phyloP scores from a whole-genome alignment of 1,284 basidiomycete genomes.

The Fomitopsis pinicola region DNA sequence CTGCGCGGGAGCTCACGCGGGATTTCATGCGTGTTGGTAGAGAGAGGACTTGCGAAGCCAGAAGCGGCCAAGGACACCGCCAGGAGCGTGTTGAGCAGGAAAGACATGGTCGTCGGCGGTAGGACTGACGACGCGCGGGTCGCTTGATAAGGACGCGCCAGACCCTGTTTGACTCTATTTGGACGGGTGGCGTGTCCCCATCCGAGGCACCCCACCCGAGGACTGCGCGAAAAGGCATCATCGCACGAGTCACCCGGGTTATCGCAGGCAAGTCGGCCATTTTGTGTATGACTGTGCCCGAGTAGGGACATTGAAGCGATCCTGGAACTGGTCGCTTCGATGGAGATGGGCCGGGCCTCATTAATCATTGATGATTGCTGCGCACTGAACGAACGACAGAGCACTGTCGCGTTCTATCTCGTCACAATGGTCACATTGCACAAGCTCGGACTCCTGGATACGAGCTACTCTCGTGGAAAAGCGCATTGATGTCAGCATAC shows the following conservation, averaged over 20 bases:
- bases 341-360: too few relatives aligned
- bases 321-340: not conserved
- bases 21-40: too few relatives aligned
- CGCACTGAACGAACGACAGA: not conserved
- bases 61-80: conserved; percentile 39
- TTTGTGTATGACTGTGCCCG: not conserved
- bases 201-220: not conserved
- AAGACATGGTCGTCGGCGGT: conserved; percentile 37
- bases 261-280: not conserved
- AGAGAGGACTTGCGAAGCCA: conserved; percentile 55
- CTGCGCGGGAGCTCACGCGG: conserved; percentile 36
- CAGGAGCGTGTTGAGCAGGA: conserved; percentile 34
- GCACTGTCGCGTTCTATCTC: too few relatives aligned
- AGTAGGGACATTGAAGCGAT: not conserved
- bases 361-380: not conserved
- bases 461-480: too few relatives aligned
- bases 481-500: too few relatives aligned
- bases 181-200: conserved; percentile 1
- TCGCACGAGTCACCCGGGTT: not conserved
- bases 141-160: conserved; percentile 21
- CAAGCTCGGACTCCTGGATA: not conserved
- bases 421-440: not conserved
- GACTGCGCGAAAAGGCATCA: not conserved
- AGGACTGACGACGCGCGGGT: conserved; percentile 9
- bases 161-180: conserved; percentile 20